Conservation (phyloP, 176 grass and related monocot genomes). For the Oryza glaberrima region DNA sequence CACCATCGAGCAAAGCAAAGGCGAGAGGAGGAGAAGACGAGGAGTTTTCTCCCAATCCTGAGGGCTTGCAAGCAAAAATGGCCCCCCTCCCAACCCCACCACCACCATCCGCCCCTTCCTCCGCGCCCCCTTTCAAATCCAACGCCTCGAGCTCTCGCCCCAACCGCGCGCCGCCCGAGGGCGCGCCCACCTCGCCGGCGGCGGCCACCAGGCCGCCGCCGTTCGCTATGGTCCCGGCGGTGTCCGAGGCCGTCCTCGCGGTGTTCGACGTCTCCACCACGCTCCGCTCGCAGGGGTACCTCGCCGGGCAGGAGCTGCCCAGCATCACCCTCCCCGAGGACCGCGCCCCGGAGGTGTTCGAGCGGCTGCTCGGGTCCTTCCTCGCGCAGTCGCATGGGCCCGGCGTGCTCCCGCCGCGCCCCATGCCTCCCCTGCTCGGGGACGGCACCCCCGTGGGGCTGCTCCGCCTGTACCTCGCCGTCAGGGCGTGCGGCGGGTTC, state of each 20-base stretch:
- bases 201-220: background rate
- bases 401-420: background rate
- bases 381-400: background rate
- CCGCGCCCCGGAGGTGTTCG: slow-evolving; percentile 21
- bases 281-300: slow-evolving; percentile 39
- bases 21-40: background rate
- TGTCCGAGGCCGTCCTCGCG: slow-evolving; percentile 1
- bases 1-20: background rate
- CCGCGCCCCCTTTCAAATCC: slow-evolving; percentile 40
- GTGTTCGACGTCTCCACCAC: slow-evolving; percentile 34
- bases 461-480: slow-evolving; percentile 47
- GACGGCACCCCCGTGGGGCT: slow-evolving; percentile 40
- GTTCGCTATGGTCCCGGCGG: background rate
- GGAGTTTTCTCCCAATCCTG: slow-evolving; percentile 31
- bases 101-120: slow-evolving; percentile 20
- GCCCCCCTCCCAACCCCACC: slow-evolving; percentile 31
- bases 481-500: slow-evolving; percentile 44
- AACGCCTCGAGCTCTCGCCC: slow-evolving; percentile 5
- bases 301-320: slow-evolving; percentile 30
- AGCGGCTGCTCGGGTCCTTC: slow-evolving; percentile 34
- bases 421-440: slow-evolving; percentile 13
- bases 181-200: background rate
- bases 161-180: background rate
- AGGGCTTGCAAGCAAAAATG: slow-evolving; percentile 47
- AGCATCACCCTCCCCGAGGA: background rate